Percentiles rank a stretch among this genome's conserved stretches.
These are phyloP conservation scores for Epicoccum sorghinum DNA, from an alignment of 2,329 filamentous ascomycete genomes.

Conservation along the genomic window DNA sequence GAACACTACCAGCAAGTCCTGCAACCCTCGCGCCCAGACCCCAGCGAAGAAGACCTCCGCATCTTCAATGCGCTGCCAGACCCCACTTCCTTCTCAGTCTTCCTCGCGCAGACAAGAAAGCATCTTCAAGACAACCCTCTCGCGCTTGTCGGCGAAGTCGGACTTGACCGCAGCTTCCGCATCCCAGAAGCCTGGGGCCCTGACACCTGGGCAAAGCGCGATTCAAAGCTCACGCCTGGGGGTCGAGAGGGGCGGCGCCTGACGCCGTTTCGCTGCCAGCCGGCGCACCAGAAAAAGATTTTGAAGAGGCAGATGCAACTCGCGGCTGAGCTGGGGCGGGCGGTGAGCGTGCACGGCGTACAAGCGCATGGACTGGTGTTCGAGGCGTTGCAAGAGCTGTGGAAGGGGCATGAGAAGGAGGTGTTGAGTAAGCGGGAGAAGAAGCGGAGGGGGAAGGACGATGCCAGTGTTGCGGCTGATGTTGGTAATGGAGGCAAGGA, in stretches of 20 bases:
- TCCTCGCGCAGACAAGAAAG: constrained; percentile 61
- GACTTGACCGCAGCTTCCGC: constrained; percentile 77
- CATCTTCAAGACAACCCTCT: constrained; percentile 64
- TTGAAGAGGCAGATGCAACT: constrained; percentile 72
- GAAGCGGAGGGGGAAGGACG: constrained; percentile 50
- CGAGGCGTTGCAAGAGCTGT: constrained; percentile 67
- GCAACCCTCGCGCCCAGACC: constrained; percentile 49
- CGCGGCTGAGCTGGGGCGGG: constrained; percentile 69
- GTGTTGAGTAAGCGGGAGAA: constrained; percentile 62
- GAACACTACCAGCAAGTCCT: constrained; percentile 73
- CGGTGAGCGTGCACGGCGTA: constrained; percentile 75
- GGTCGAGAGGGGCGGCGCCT: constrained; percentile 72
- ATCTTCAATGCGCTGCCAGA: constrained; percentile 60
- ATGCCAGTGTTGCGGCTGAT: constrained; percentile 18
- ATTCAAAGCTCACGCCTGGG: constrained; percentile 66
- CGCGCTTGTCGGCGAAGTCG: constrained; percentile 78
- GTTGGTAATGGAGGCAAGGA: neutral
- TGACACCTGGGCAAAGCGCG: constrained; percentile 47
- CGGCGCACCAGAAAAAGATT: constrained; percentile 71
- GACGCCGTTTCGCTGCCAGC: constrained; percentile 70
- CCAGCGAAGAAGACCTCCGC: constrained; percentile 48
- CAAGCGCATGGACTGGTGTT: constrained; percentile 76
- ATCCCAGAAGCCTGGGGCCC: constrained; percentile 67
- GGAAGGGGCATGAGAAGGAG: constrained; percentile 72
- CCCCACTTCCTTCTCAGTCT: constrained; percentile 64